Evolutionary conservation across 176 grass and related monocot genomes (phyloP).

Genomic region (Bolboschoenus planiculmis): DNA sequence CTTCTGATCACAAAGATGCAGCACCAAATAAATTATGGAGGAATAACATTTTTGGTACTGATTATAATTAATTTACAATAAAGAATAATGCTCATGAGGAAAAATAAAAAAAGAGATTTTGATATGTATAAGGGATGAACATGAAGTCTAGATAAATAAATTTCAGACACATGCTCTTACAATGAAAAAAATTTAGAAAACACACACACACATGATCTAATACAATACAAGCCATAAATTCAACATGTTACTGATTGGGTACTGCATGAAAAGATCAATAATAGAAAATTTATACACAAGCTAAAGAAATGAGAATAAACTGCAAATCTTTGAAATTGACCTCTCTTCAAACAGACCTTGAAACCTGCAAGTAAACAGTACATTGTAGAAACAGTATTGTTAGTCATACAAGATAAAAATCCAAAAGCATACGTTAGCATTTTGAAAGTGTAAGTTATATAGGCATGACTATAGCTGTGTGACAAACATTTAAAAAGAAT

Average conservation of each 20-base stretch:
- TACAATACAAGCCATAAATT: background rate
- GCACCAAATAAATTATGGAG: background rate
- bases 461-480: background rate
- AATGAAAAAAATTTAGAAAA: background rate
- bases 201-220: background rate
- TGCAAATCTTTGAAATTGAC: background rate
- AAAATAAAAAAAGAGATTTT: background rate
- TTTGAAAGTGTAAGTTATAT: background rate
- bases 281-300: conserved; percentile 17
- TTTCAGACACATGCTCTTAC: conserved; percentile 20
- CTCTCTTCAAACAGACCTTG: conserved; percentile 22
- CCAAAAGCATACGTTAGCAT: background rate
- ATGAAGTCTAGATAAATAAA: conserved; percentile 34
- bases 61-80: background rate
- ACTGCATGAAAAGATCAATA: conserved; percentile 4
- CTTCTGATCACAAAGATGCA: background rate
- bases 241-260: background rate
- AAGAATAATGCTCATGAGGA: background rate
- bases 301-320: conserved; percentile 6
- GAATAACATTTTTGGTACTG: background rate
- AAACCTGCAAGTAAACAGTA: conserved; percentile 23
- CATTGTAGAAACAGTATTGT: background rate
- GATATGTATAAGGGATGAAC: conserved; percentile 5
- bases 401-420: background rate
- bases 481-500: background rate